Evolutionary conservation across 1,284 basidiomycete genomes (phyloP).

Genomic region (Ustilago cynodontis): DNA sequence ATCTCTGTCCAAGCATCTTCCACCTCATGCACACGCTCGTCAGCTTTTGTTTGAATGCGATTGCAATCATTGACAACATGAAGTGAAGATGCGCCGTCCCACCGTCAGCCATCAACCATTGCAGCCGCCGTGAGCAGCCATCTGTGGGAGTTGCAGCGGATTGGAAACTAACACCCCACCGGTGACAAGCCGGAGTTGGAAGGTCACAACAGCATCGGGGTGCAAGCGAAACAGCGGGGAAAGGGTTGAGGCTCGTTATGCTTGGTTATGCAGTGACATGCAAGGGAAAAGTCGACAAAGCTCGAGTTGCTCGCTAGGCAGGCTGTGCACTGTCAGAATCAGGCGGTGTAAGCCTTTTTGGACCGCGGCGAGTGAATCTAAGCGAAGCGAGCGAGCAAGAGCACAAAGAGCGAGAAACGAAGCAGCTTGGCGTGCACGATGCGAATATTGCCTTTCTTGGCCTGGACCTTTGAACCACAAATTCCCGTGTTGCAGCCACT

Average conservation of each 20-base stretch:
- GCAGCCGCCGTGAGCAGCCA: background rate
- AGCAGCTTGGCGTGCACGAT: background rate
- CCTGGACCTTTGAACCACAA: constrained; percentile 4
- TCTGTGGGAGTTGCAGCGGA: background rate
- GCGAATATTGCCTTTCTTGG: constrained; percentile 8
- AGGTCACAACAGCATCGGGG: background rate
- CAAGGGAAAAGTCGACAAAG: constrained; percentile 15
- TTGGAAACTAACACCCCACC: background rate
- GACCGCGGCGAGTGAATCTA: background rate
- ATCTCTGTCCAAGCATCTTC: constrained; percentile 12
- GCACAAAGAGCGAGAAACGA: no score
- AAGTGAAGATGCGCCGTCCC: background rate
- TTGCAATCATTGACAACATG: constrained; percentile 1
- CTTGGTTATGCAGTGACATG: constrained; percentile 4
- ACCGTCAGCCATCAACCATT: background rate
- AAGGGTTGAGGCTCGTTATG: no score
- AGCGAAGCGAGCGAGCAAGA: constrained; percentile 2
- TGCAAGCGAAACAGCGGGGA: background rate
- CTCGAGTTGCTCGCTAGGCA: constrained; percentile 5
- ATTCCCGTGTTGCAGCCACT: constrained; percentile 11
- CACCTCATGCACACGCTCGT: background rate
- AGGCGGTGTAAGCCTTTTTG: constrained; percentile 4
- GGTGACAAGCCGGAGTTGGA: background rate
- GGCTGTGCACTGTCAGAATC: constrained; percentile 1
- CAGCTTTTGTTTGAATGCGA: background rate